Percentiles rank a stretch among this genome's conserved stretches.
Evolutionary conservation across 495 filamentous ascomycete species (phyloP).

Genomic region (Pyrenula massariospora): DNA sequence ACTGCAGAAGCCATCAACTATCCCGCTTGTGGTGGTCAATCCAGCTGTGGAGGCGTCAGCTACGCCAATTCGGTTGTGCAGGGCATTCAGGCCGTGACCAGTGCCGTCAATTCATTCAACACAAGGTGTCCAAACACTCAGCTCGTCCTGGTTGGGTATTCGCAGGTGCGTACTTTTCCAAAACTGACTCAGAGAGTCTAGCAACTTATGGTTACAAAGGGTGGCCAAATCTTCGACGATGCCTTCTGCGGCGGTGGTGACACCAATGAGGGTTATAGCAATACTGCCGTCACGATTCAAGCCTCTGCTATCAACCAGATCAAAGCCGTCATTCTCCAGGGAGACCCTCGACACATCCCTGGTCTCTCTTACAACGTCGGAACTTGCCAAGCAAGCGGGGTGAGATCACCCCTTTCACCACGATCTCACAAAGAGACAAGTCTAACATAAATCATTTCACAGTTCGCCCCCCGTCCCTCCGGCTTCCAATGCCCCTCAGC

Average conservation of each 20-base stretch:
- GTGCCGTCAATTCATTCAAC: slow-evolving; percentile 42
- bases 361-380: slow-evolving; percentile 51
- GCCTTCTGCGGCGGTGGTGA: slow-evolving; percentile 50
- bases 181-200: neutral
- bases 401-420: slow-evolving; percentile 23
- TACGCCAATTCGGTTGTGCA: slow-evolving; percentile 40
- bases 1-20: slow-evolving; percentile 45
- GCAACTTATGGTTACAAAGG: slow-evolving; percentile 19
- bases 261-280: slow-evolving; percentile 34
- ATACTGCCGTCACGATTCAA: slow-evolving; percentile 32
- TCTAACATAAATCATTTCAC: slow-evolving; percentile 5
- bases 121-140: slow-evolving; percentile 41
- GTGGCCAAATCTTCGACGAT: slow-evolving; percentile 52
- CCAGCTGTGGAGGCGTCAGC: slow-evolving; percentile 33
- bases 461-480: slow-evolving; percentile 44
- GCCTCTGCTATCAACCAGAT: slow-evolving; percentile 33
- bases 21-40: slow-evolving; percentile 47
- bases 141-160: slow-evolving; percentile 52
- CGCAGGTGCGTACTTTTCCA: slow-evolving; percentile 26
- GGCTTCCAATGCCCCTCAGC: slow-evolving; percentile 42
- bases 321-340: slow-evolving; percentile 54
- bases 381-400: slow-evolving; percentile 40
- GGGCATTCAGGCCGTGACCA: slow-evolving; percentile 40
- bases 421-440: neutral
- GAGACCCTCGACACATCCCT: slow-evolving; percentile 39